A percentile compares a stretch with the other conserved stretches of the same genome.
Evolutionary conservation across 805 yeast species (phyloP).

Genomic region (Spencermartinsiella europaea): DNA sequence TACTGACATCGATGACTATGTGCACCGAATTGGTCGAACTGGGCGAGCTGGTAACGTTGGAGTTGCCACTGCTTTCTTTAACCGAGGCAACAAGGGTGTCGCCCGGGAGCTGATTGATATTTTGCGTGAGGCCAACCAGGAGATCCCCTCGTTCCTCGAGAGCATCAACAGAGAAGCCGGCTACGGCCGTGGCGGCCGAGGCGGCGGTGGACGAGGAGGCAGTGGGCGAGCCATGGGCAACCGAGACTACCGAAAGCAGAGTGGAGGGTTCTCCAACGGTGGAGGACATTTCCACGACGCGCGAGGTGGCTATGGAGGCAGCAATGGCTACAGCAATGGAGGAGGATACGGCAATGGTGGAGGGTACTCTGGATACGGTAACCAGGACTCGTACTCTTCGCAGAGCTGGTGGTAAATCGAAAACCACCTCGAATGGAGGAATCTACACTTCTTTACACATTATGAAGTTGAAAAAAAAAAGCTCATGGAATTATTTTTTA

Average conservation of each 20-base stretch:
- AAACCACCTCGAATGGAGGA: background rate
- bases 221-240: constrained; percentile 36
- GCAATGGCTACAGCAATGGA: constrained; percentile 16
- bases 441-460: background rate
- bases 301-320: constrained; percentile 16
- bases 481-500: background rate
- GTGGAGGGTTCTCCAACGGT: constrained; percentile 32
- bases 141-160: constrained; percentile 84
- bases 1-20: constrained; percentile 95
- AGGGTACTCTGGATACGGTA: constrained; percentile 25
- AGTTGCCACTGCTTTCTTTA: constrained; percentile 96
- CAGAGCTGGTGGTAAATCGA: constrained; percentile 22
- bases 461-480: background rate
- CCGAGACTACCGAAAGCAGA: constrained; percentile 50
- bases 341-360: constrained; percentile 21
- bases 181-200: constrained; percentile 51
- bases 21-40: constrained; percentile 99
- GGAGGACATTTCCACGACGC: constrained; percentile 29
- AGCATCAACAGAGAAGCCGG: constrained; percentile 72
- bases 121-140: constrained; percentile 94
- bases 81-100: constrained; percentile 88
- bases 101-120: constrained; percentile 83
- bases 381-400: constrained; percentile 24
- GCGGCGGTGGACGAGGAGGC: constrained; percentile 44
- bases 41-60: constrained; percentile 99